Evolutionary conservation across 164 flowering plant species (phyloP).

Genomic region (Berberis thunbergii): DNA sequence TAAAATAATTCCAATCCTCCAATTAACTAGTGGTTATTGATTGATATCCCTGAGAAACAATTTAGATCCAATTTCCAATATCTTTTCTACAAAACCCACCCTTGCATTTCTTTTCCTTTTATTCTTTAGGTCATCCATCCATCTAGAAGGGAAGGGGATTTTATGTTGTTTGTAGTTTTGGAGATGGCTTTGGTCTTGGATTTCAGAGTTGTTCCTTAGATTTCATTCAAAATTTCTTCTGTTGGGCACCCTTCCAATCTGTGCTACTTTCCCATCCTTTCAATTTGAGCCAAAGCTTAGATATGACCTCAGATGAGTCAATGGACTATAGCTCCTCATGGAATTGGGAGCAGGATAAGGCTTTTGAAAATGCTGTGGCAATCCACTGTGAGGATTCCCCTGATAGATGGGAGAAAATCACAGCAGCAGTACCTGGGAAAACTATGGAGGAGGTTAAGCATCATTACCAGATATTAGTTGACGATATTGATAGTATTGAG

Average conservation of each 20-base stretch:
- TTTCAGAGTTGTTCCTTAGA: slow-evolving; percentile 10
- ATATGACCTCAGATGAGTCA: slow-evolving; percentile 65
- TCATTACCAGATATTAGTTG: slow-evolving; percentile 72
- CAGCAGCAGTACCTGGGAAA: slow-evolving; percentile 69
- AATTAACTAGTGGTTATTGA: neutral
- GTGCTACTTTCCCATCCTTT: slow-evolving; percentile 1
- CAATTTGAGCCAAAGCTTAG: slow-evolving; percentile 19
- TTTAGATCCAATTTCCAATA: too few species aligned
- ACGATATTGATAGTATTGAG: slow-evolving; percentile 65
- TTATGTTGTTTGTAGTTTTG: slow-evolving; percentile 7
- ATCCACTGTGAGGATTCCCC: slow-evolving; percentile 46
- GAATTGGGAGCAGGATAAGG: slow-evolving; percentile 81
- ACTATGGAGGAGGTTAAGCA: slow-evolving; percentile 57
- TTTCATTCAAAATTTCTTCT: slow-evolving; percentile 2
- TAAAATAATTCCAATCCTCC: slow-evolving; percentile 6
- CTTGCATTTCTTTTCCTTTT: too few species aligned
- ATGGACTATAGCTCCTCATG: slow-evolving; percentile 38
- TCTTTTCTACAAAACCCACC: too few species aligned
- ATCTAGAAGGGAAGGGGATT: neutral
- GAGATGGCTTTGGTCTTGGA: slow-evolving; percentile 11
- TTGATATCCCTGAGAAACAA: too few species aligned
- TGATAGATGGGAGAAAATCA: slow-evolving; percentile 89
- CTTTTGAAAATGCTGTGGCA: slow-evolving; percentile 80
- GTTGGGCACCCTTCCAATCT: neutral
- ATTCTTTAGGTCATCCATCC: neutral